Percentiles rank a stretch among this genome's conserved stretches.
These are phyloP conservation scores for Chiua virens DNA, from an alignment of 768 basidiomycete species.

Conservation along the genomic window DNA sequence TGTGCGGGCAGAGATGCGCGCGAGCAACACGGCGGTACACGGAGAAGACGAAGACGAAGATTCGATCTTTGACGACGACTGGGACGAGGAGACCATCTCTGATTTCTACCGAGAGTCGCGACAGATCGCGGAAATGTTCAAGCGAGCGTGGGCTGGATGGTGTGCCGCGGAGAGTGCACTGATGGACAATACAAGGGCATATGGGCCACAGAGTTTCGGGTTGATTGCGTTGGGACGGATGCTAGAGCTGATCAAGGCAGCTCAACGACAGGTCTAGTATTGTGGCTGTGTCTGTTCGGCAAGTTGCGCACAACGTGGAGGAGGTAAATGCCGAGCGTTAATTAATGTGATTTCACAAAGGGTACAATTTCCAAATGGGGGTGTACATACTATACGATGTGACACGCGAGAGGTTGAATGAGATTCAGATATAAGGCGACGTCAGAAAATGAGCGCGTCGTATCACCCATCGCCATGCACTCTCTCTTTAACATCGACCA, in stretches of 20 bases:
- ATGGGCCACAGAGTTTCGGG: conserved; percentile 47
- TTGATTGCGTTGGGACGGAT: conserved; percentile 43
- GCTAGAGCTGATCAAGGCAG: conserved; percentile 39
- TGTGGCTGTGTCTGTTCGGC: not conserved
- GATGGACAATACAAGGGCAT: conserved; percentile 23
- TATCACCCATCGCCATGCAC: conserved; percentile 12
- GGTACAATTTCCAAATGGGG: conserved; percentile 12
- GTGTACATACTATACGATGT: conserved; percentile 20
- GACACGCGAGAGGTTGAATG: conserved; percentile 8
- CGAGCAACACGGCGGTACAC: conserved; percentile 4
- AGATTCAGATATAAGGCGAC: conserved; percentile 25
- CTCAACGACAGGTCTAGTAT: not conserved
- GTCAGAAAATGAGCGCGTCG: conserved; percentile 2
- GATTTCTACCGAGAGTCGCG: conserved; percentile 29
- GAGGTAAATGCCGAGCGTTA: conserved; percentile 19
- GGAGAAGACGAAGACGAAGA: conserved; percentile 30
- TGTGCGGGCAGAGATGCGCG: conserved; percentile 35
- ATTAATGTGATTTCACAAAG: conserved; percentile 32
- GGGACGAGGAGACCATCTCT: conserved; percentile 28
- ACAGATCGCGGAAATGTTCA: conserved; percentile 31
- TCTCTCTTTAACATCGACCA: conserved; percentile 17
- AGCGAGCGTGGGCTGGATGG: conserved; percentile 48
- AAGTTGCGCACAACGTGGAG: conserved; percentile 22
- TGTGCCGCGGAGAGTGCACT: conserved; percentile 34
- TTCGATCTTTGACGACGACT: conserved; percentile 22